phyloP scores from a whole-genome alignment of 2,329 filamentous ascomycete genomes.

The Penicillium sp. region DNA sequence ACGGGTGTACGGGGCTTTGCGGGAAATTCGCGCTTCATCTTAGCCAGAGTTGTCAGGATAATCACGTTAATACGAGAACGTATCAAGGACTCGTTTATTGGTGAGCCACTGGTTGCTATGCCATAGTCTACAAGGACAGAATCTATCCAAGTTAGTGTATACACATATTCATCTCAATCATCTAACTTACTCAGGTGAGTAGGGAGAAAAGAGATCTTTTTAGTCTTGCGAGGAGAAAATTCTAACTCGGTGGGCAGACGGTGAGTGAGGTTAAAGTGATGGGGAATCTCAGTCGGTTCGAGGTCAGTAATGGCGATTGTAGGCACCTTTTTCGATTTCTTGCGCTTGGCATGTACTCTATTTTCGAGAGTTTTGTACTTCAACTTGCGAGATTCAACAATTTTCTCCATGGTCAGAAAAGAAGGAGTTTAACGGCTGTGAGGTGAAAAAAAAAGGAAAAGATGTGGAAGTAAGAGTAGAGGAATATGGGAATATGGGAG shows the following conservation, averaged over 20 bases:
- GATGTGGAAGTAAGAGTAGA: background rate
- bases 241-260: background rate
- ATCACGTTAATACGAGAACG: background rate
- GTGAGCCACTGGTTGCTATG: background rate
- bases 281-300: background rate
- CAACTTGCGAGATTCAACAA: background rate
- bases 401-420: background rate
- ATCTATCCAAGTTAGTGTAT: background rate
- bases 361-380: background rate
- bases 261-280: background rate
- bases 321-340: background rate
- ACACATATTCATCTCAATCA: background rate
- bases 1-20: background rate
- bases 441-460: background rate
- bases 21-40: background rate
- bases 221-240: background rate
- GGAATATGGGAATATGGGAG: too few relatives aligned
- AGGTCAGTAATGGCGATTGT: background rate
- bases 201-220: background rate
- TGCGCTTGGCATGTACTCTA: background rate
- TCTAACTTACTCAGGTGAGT: background rate
- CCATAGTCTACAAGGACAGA: background rate
- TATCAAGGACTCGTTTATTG: background rate
- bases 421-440: background rate
- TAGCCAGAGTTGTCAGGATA: background rate